Conservation (phyloP, 768 basidiomycete species). For the Termitomyces sp. region DNA sequence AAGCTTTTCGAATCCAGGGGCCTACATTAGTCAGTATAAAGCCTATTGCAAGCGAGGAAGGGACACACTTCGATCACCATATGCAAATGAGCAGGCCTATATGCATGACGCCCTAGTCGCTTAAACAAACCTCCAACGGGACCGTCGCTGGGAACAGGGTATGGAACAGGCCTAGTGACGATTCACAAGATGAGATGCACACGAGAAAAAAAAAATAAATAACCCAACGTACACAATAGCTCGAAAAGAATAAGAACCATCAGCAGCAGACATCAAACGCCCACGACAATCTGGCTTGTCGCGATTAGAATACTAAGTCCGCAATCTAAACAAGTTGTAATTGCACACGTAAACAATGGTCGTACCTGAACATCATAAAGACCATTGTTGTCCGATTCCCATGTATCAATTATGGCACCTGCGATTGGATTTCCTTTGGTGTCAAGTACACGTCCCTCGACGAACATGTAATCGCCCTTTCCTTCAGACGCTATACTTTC, state of each 20-base stretch:
- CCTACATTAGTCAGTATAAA: conserved; percentile 23
- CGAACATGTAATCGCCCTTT: conserved; percentile 80
- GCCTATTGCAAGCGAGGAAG: not conserved
- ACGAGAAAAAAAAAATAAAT: not conserved
- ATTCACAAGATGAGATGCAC: not conserved
- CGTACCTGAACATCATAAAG: conserved; percentile 32
- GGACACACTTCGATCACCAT: conserved; percentile 52
- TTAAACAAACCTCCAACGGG: conserved; percentile 62
- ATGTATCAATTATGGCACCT: conserved; percentile 70
- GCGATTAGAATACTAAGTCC: conserved; percentile 45
- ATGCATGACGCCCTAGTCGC: conserved; percentile 59
- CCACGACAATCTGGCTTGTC: conserved; percentile 69
- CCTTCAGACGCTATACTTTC: conserved; percentile 83
- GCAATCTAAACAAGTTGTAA: not conserved
- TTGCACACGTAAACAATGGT: not conserved
- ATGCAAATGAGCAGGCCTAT: conserved; percentile 78
- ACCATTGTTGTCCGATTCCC: conserved; percentile 71
- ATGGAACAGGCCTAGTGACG: conserved; percentile 42
- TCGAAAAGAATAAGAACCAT: conserved; percentile 66
- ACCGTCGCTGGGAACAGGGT: conserved; percentile 77
- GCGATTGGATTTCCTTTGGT: conserved; percentile 62
- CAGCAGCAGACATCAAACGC: conserved; percentile 46
- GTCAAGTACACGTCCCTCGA: conserved; percentile 64
- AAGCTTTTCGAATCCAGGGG: conserved; percentile 68
- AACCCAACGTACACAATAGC: conserved; percentile 49